A percentile compares a stretch with the other conserved stretches of the same genome.
Evolutionary conservation across 1,284 basidiomycete genomes (phyloP).

Genomic region (Rhodotorula sp.): DNA sequence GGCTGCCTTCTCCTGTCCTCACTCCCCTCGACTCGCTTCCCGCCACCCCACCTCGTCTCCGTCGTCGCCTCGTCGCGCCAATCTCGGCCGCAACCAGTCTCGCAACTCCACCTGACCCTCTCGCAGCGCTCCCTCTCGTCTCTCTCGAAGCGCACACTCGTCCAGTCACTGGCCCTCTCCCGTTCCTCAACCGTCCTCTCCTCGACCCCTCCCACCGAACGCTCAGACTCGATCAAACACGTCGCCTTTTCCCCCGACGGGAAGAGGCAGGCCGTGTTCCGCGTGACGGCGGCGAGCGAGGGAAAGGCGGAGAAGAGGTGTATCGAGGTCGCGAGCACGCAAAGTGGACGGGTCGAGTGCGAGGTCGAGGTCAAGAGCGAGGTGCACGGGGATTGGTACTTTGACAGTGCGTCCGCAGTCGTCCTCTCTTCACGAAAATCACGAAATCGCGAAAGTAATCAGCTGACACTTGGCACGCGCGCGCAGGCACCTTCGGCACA

Average conservation of each 20-base stretch:
- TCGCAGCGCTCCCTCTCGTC: slow-evolving; percentile 24
- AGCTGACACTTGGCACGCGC: slow-evolving; percentile 47
- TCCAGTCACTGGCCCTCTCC: slow-evolving; percentile 5
- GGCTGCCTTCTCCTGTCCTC: too few relatives aligned
- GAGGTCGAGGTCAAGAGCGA: slow-evolving; percentile 58
- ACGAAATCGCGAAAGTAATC: slow-evolving; percentile 46
- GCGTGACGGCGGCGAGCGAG: slow-evolving; percentile 11
- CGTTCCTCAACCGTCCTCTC: neutral
- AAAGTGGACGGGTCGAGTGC: slow-evolving; percentile 52
- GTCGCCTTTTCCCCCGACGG: slow-evolving; percentile 20
- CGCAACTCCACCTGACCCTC: slow-evolving; percentile 11
- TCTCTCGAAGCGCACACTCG: slow-evolving; percentile 13
- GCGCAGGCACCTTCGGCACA: slow-evolving; percentile 46
- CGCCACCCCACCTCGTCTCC: too few relatives aligned
- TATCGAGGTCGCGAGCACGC: slow-evolving; percentile 63
- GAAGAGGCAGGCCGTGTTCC: slow-evolving; percentile 16
- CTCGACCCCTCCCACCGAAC: neutral
- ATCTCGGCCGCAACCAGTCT: too few relatives aligned
- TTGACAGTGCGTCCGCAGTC: slow-evolving; percentile 57
- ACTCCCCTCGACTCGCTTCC: too few relatives aligned
- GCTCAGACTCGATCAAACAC: slow-evolving; percentile 20
- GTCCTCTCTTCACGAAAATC: neutral
- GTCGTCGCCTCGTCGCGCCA: too few relatives aligned
- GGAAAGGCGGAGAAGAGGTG: slow-evolving; percentile 55
- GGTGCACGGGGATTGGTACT: slow-evolving; percentile 61